phyloP scores from a whole-genome alignment of 495 filamentous ascomycete genomes.

The Ramalina intermedia region DNA sequence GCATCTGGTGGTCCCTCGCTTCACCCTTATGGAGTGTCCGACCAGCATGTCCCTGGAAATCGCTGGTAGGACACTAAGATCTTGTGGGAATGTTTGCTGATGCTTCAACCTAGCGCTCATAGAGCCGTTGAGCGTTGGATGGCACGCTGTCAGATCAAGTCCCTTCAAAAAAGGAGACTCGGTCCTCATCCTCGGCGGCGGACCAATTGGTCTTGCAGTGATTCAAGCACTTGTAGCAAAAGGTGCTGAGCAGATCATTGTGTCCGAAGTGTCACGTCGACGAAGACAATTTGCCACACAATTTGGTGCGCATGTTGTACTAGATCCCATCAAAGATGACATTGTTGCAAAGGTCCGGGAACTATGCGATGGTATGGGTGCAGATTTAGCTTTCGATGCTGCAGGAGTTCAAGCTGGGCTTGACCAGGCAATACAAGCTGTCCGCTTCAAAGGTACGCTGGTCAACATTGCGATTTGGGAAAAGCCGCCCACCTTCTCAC shows the following conservation, averaged over 20 bases:
- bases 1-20: conserved; percentile 34
- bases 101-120: conserved; percentile 29
- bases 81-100: neutral
- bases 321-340: conserved; percentile 41
- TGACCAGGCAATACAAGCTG: conserved; percentile 31
- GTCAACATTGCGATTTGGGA: conserved; percentile 53
- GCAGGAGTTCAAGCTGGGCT: conserved; percentile 42
- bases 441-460: conserved; percentile 38
- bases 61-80: conserved; percentile 23
- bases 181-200: conserved; percentile 42
- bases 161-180: conserved; percentile 35
- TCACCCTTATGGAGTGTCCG: conserved; percentile 28
- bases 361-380: conserved; percentile 34
- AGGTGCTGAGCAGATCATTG: conserved; percentile 37
- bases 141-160: conserved; percentile 50
- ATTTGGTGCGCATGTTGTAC: conserved; percentile 39
- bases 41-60: conserved; percentile 35
- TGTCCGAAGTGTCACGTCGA: conserved; percentile 35
- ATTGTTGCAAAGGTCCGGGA: conserved; percentile 29
- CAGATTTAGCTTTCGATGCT: conserved; percentile 41
- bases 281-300: conserved; percentile 34
- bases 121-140: conserved; percentile 49
- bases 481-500: conserved; percentile 30
- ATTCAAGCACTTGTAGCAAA: conserved; percentile 39
- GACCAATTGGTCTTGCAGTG: conserved; percentile 46